Conservation (phyloP, 257 asterid genomes). For the Gentiana macrophylla region DNA sequence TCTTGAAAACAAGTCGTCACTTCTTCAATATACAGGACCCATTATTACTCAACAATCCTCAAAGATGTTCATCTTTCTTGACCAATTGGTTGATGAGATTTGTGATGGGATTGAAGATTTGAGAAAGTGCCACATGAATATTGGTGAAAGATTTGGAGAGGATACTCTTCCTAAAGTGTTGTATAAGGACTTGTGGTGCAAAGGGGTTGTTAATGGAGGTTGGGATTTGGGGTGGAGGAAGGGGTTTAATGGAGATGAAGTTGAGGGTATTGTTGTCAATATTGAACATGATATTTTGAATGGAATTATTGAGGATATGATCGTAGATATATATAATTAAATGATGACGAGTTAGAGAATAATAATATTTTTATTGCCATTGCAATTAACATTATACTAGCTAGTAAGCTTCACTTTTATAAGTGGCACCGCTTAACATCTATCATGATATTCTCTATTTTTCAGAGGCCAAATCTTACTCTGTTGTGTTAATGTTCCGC, state of each 20-base stretch:
- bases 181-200: slow-evolving; percentile 22
- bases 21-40: background rate
- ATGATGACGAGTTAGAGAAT: too few relatives aligned
- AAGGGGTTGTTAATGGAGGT: slow-evolving; percentile 13
- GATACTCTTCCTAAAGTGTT: slow-evolving; percentile 14
- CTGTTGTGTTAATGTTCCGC: too few relatives aligned
- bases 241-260: slow-evolving; percentile 20
- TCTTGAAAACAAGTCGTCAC: slow-evolving; percentile 17
- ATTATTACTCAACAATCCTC: slow-evolving; percentile 4
- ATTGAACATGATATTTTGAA: slow-evolving; percentile 21
- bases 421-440: too few relatives aligned
- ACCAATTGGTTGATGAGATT: slow-evolving; percentile 20
- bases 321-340: slow-evolving; percentile 11
- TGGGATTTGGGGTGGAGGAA: slow-evolving; percentile 36
- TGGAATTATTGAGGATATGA: slow-evolving; percentile 19
- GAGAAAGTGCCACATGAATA: slow-evolving; percentile 8
- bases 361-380: too few relatives aligned
- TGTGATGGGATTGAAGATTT: slow-evolving; percentile 22
- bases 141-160: slow-evolving; percentile 3
- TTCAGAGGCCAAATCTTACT: too few relatives aligned
- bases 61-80: slow-evolving; percentile 2
- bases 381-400: too few relatives aligned
- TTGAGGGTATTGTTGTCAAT: slow-evolving; percentile 18
- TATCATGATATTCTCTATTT: too few relatives aligned
- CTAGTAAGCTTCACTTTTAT: too few relatives aligned